Evolutionary conservation across 257 asterid genomes (phyloP).

Genomic region (Rauvolfia tetraphylla): DNA sequence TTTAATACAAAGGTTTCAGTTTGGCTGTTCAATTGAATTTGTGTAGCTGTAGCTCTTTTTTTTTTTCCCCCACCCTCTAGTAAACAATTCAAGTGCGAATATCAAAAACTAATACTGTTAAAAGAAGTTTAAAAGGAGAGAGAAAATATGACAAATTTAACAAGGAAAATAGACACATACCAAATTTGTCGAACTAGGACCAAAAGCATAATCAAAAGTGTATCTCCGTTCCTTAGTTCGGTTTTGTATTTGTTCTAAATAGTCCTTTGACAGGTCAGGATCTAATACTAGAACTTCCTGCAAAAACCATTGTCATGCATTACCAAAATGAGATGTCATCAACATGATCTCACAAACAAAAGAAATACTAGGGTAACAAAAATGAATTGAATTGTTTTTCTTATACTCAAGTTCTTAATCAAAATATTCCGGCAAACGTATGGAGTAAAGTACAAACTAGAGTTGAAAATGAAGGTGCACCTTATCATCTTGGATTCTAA

Average conservation of each 20-base stretch:
- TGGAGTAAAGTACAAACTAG: not conserved
- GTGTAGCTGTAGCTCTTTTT: not conserved
- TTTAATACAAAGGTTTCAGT: not conserved
- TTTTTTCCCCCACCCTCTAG: not conserved
- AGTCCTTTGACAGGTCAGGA: conserved; percentile 90
- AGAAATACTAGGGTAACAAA: not conserved
- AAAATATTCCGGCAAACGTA: not conserved
- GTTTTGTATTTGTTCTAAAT: conserved; percentile 74
- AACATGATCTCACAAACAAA: not conserved
- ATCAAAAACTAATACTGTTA: no score
- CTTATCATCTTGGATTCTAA: conserved; percentile 75
- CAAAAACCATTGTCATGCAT: conserved; percentile 23
- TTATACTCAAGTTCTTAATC: not conserved
- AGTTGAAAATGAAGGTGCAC: conserved; percentile 27
- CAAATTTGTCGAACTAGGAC: conserved; percentile 60
- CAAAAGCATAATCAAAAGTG: conserved; percentile 81
- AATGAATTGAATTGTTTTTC: not conserved
- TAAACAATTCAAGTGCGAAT: not conserved
- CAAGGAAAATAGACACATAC: conserved; percentile 30
- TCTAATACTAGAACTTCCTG: conserved; percentile 87
- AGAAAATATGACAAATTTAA: not conserved
- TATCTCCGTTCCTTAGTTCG: conserved; percentile 79
- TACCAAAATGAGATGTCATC: not conserved
- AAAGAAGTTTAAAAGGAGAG: not conserved
- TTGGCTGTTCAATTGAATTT: not conserved